phyloP scores from a whole-genome alignment of 768 basidiomycete species.

The Lactarius evosmus region DNA sequence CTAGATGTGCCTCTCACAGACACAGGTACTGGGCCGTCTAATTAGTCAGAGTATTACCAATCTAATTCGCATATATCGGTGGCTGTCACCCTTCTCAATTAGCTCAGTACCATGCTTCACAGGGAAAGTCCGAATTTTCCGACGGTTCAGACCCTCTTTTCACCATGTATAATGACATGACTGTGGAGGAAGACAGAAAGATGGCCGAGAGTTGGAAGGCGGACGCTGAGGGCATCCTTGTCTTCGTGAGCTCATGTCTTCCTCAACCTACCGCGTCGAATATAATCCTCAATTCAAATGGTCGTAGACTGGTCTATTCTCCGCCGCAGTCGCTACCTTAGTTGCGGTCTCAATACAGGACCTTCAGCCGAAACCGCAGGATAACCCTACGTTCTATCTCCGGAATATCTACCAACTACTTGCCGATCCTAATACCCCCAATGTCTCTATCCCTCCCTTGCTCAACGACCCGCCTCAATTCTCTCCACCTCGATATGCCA shows the following conservation, averaged over 20 bases:
- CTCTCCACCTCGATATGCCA: neutral
- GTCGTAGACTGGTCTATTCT: neutral
- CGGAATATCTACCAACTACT: neutral
- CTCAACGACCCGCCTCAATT: neutral
- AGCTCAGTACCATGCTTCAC: neutral
- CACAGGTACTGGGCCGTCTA: too few relatives aligned
- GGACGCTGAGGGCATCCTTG: neutral
- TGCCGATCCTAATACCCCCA: neutral
- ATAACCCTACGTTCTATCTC: neutral
- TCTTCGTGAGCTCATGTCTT: neutral
- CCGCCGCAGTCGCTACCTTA: neutral
- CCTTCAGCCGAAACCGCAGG: neutral
- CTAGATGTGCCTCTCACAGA: neutral
- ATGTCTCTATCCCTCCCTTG: neutral
- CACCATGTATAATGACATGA: neutral
- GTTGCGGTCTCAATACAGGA: neutral
- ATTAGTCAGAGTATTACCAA: neutral
- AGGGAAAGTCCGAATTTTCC: neutral
- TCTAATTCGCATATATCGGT: slow-evolving; percentile 59
- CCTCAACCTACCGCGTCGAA: neutral
- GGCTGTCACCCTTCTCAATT: slow-evolving; percentile 67
- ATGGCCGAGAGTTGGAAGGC: neutral
- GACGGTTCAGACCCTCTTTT: neutral
- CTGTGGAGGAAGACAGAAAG: neutral
- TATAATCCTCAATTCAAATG: neutral